These are phyloP conservation scores for Apostasia shenzhenica DNA, from an alignment of 106 monocot genomes.

Conservation along the genomic window DNA sequence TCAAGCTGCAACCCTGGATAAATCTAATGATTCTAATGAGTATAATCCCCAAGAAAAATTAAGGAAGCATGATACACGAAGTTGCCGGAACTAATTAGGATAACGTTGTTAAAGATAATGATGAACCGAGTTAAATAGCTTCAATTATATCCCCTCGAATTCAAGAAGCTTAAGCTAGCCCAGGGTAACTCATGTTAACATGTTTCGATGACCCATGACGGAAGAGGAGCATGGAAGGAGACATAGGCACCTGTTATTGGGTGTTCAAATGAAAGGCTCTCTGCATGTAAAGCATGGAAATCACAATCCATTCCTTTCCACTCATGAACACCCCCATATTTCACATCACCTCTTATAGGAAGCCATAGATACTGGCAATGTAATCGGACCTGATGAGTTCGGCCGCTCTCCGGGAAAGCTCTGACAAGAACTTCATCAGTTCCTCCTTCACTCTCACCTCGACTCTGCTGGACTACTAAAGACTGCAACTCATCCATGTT, in stretches of 20 bases:
- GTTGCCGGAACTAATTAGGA: no score
- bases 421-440: constrained; percentile 44
- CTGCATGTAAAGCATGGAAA: constrained; percentile 69
- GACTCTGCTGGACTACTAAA: constrained; percentile 23
- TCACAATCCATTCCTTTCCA: constrained; percentile 56
- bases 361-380: constrained; percentile 87
- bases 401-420: constrained; percentile 71
- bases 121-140: no score
- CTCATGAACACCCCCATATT: constrained; percentile 67
- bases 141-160: no score
- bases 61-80: no score
- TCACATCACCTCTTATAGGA: constrained; percentile 80
- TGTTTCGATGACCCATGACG: constrained; percentile 46
- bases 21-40: no score
- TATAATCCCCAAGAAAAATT: no score
- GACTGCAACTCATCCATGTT: constrained; percentile 16
- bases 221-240: constrained; percentile 41
- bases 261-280: constrained; percentile 65
- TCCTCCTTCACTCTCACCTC: not conserved
- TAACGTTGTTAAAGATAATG: no score
- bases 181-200: not conserved
- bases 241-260: constrained; percentile 46
- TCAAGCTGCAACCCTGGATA: no score
- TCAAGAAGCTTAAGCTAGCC: no score
- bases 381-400: constrained; percentile 89